Evolutionary conservation across 148 eudicot species (phyloP).

Genomic region (Gaultheria prostrata): DNA sequence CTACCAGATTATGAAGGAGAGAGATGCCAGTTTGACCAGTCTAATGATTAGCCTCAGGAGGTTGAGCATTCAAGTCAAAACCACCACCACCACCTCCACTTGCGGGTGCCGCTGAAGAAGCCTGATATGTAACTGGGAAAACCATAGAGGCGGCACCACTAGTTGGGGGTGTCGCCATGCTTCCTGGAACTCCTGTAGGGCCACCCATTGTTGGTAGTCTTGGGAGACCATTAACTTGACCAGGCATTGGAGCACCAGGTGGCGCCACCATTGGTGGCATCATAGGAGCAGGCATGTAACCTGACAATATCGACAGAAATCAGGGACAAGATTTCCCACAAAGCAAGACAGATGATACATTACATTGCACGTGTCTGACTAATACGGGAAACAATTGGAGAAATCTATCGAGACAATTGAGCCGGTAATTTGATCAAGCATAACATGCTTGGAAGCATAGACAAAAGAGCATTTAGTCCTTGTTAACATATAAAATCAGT

Average conservation of each 20-base stretch:
- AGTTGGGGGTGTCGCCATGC: background rate
- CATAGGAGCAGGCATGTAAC: constrained; percentile 35
- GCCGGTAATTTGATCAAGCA: background rate
- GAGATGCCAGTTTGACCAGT: background rate
- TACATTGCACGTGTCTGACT: background rate
- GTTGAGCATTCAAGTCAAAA: constrained; percentile 22
- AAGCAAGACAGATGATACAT: background rate
- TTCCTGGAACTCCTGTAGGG: constrained; percentile 36
- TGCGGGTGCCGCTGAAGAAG: constrained; percentile 19
- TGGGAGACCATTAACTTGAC: constrained; percentile 40
- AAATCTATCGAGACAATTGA: background rate
- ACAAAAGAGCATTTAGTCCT: background rate
- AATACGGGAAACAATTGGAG: background rate
- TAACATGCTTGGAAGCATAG: background rate
- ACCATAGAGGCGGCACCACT: constrained; percentile 15
- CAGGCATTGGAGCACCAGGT: constrained; percentile 49
- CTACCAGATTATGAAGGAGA: background rate
- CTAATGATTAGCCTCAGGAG: constrained; percentile 19
- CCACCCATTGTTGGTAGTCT: constrained; percentile 39
- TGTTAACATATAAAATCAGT: background rate
- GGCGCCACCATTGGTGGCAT: constrained; percentile 45
- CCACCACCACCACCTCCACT: constrained; percentile 19
- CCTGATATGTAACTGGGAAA: constrained; percentile 21
- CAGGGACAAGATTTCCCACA: background rate
- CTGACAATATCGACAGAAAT: constrained; percentile 23